Conservation (phyloP, 345 rosid species). For the Acer saccharum region DNA sequence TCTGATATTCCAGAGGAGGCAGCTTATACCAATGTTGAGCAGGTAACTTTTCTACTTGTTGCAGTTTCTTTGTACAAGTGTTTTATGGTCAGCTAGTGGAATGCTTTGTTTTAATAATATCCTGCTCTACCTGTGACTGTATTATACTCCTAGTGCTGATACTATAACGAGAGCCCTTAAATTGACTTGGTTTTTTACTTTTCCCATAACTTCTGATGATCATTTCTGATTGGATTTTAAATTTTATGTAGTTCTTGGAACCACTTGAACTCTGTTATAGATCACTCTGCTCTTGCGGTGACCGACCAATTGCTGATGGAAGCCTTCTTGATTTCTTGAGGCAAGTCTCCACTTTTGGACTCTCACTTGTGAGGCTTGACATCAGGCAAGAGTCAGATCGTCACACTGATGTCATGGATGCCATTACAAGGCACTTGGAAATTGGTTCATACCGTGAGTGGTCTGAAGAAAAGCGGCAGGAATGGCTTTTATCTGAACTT, state of each 20-base stretch:
- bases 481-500: conserved; percentile 93
- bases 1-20: conserved; percentile 70
- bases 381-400: conserved; percentile 97
- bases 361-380: conserved; percentile 91
- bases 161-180: not conserved
- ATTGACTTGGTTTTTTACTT: not conserved
- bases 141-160: not conserved
- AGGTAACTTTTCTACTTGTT: conserved; percentile 31
- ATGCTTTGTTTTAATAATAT: not conserved
- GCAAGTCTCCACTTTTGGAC: conserved; percentile 98
- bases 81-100: not conserved
- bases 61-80: not conserved
- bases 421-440: conserved; percentile 81
- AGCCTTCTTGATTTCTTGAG: conserved; percentile 98
- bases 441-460: conserved; percentile 88
- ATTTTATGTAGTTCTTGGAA: conserved; percentile 71
- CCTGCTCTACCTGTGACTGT: not conserved
- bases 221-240: conserved; percentile 20
- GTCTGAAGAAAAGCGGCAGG: conserved; percentile 83
- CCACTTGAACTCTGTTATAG: conserved; percentile 97
- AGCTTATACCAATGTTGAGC: conserved; percentile 51
- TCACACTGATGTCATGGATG: conserved; percentile 95
- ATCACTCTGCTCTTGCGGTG: conserved; percentile 91
- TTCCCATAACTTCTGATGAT: not conserved
- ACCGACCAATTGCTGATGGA: conserved; percentile 94